phyloP scores from a whole-genome alignment of 371 early-diverging fungal genomes.

The Mortierella sp. region DNA sequence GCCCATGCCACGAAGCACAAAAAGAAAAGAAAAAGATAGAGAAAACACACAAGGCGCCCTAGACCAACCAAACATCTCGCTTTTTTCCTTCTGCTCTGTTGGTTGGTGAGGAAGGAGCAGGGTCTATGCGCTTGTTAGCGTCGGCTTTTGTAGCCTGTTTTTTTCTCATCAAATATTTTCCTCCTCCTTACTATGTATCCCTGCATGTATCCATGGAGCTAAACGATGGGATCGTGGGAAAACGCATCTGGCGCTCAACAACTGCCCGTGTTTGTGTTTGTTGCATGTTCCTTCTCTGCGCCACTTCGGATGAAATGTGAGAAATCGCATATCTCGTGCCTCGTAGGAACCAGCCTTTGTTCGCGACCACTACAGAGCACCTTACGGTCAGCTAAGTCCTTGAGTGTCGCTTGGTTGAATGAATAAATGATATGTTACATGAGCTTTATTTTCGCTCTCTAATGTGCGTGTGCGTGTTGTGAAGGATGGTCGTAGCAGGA shows the following conservation, averaged over 20 bases:
- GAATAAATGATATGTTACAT: conserved; percentile 4
- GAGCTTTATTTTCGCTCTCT: conserved; percentile 15
- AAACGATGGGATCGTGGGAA: conserved; percentile 1
- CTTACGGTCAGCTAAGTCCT: neutral
- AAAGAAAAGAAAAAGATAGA: neutral
- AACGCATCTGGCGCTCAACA: neutral
- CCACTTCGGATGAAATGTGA: conserved; percentile 1
- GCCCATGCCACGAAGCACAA: neutral
- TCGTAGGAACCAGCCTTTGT: neutral
- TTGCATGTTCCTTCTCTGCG: neutral
- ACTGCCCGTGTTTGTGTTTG: neutral
- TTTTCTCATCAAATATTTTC: neutral
- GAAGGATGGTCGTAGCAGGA: neutral
- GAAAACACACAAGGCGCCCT: neutral
- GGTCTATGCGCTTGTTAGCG: conserved; percentile 3
- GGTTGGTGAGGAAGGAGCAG: neutral
- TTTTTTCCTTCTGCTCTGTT: neutral
- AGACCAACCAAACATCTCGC: neutral
- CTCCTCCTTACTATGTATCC: neutral
- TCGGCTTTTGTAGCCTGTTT: neutral
- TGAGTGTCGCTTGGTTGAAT: neutral
- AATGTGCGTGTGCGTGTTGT: neutral
- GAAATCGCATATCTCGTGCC: neutral
- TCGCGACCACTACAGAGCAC: neutral
- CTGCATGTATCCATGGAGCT: neutral